Conservation (phyloP, 805 yeast species). For the Starmerella riodocensis region DNA sequence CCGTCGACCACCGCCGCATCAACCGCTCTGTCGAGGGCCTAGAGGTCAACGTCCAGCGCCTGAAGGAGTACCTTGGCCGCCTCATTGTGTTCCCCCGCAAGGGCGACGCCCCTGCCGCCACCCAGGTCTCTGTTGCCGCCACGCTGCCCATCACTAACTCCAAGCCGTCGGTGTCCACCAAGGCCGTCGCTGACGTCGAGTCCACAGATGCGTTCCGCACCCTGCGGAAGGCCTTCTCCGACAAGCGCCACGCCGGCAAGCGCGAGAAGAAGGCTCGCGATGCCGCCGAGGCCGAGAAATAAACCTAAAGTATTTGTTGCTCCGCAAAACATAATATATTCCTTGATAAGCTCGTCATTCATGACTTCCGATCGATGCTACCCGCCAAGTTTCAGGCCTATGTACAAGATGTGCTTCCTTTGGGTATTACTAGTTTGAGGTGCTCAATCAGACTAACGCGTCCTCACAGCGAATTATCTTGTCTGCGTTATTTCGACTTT, state of each 20-base stretch:
- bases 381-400: too few relatives aligned
- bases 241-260: slow-evolving; percentile 86
- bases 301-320: slow-evolving; percentile 27
- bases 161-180: slow-evolving; percentile 58
- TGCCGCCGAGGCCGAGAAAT: slow-evolving; percentile 90
- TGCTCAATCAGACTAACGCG: too few relatives aligned
- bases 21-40: slow-evolving; percentile 95
- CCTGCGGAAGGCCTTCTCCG: slow-evolving; percentile 88
- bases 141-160: slow-evolving; percentile 87
- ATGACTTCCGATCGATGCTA: too few relatives aligned
- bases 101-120: slow-evolving; percentile 54
- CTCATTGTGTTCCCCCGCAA: slow-evolving; percentile 92
- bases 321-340: slow-evolving; percentile 1
- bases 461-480: too few relatives aligned
- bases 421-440: too few relatives aligned
- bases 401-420: too few relatives aligned
- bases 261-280: slow-evolving; percentile 97
- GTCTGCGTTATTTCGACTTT: too few relatives aligned
- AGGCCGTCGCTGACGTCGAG: slow-evolving; percentile 68
- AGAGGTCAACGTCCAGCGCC: slow-evolving; percentile 89
- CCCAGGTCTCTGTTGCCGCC: slow-evolving; percentile 55
- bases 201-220: slow-evolving; percentile 81
- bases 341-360: too few relatives aligned
- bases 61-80: slow-evolving; percentile 90
- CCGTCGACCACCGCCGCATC: slow-evolving; percentile 99